A percentile compares a stretch with the other conserved stretches of the same genome.
phyloP scores from a whole-genome alignment of 345 rosid genomes.

The Turnera subulata region DNA sequence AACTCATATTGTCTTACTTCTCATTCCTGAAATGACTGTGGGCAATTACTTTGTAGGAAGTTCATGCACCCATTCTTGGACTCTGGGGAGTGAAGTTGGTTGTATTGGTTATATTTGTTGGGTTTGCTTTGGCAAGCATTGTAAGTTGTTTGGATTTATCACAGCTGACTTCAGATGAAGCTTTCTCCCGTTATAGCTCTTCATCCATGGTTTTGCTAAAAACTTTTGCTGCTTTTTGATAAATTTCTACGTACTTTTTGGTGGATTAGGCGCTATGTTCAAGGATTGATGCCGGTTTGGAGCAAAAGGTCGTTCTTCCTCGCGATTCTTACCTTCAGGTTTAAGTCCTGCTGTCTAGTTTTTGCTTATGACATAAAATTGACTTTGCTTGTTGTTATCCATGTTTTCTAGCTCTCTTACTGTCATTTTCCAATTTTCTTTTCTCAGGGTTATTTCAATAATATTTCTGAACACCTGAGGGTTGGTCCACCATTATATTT shows the following conservation, averaged over 20 bases:
- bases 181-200: neutral
- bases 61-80: constrained; percentile 83
- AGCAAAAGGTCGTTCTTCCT: constrained; percentile 95
- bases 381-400: constrained; percentile 4
- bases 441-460: constrained; percentile 79
- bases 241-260: constrained; percentile 1
- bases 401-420: neutral
- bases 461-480: constrained; percentile 69
- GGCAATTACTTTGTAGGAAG: constrained; percentile 43
- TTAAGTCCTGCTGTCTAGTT: constrained; percentile 5
- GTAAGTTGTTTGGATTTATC: constrained; percentile 46
- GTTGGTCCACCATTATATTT: constrained; percentile 94
- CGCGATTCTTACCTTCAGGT: constrained; percentile 97
- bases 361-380: neutral
- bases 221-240: neutral
- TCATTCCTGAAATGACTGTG: neutral
- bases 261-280: constrained; percentile 66
- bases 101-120: constrained; percentile 66
- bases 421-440: neutral
- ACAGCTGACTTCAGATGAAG: neutral
- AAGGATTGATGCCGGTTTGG: constrained; percentile 89
- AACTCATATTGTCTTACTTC: no score
- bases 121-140: constrained; percentile 73
- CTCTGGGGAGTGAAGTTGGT: constrained; percentile 72
- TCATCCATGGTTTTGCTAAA: neutral